Evolutionary conservation across 2,329 filamentous ascomycete species (phyloP), one percentile per base, ranked within the genome.

Genomic region (Ascosphaera pollenicola): DNA sequence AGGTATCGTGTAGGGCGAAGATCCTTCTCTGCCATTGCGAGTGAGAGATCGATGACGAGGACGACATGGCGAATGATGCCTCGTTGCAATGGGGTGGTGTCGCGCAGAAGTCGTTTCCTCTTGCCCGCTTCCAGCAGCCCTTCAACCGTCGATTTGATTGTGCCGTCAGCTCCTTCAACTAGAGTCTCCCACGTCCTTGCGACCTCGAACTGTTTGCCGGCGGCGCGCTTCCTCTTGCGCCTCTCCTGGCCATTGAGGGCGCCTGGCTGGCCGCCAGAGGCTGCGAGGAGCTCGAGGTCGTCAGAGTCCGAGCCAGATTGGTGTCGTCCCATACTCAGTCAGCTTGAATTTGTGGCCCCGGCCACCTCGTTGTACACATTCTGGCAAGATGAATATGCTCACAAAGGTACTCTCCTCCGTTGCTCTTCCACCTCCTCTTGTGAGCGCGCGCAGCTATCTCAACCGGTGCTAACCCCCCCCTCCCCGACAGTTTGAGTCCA

Each of bases 1-100:
- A 84, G 69, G 57, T 87, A 85, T 43, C 87, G 73, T 35, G 76
- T 93, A 4, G 89, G 89, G 18, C 89, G 73, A 47, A 95, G 68
- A 54, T 98, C 89, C 59, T 95, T 95, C 58, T 95, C 85, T 3
- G 73, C 61, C 89, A 98, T 98, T 38, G 87, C 82, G 46, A 81
- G 78, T 17, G 82, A 92, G 58, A 95, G 77, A 57, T 98, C 89
- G 26, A 98, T 62, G 31, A 95, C 76, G 17, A 98, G 66, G 41
- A 95, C 75, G 38, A 95, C 63, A 58, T 98, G 87, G n/a, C 89
- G 77, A 58, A 98, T 98, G 51, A 98, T 98, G 44, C 89, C 89
- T 49, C 89, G 73, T 60, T 98, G 89, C 40, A 98, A 65, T 10
- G 89, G 89, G 37, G 87, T 95, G 19, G 89, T 95, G 55, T 98